Percentiles rank a stretch among this genome's conserved stretches.
phyloP scores from a whole-genome alignment of 352 stramenopile species.

The Globisporangium middletonii region DNA sequence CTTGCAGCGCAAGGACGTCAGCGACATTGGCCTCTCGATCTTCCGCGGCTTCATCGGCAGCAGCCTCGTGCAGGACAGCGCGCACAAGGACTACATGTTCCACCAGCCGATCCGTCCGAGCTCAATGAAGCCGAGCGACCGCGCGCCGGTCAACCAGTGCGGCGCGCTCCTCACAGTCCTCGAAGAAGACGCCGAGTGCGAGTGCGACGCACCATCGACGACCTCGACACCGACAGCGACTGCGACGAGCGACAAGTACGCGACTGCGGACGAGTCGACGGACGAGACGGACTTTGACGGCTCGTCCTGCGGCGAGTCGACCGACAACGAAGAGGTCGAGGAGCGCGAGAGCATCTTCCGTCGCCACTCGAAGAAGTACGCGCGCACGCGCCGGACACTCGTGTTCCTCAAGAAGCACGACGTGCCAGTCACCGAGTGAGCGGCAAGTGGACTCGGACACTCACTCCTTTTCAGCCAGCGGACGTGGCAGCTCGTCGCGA shows the following conservation, averaged over 20 bases:
- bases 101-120: constrained; percentile 46
- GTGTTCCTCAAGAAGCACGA: constrained; percentile 47
- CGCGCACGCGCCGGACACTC: constrained; percentile 43
- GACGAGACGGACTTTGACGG: constrained; percentile 25
- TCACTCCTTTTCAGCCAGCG: too few relatives aligned
- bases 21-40: constrained; percentile 54
- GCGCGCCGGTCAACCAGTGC: constrained; percentile 53
- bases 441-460: too few relatives aligned
- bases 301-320: constrained; percentile 27
- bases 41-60: constrained; percentile 65
- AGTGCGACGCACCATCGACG: constrained; percentile 15
- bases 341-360: constrained; percentile 44
- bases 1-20: constrained; percentile 45
- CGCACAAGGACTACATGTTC: constrained; percentile 52
- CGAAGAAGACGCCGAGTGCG: constrained; percentile 34
- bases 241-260: constrained; percentile 7
- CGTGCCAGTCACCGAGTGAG: neutral
- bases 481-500: too few relatives aligned
- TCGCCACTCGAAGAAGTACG: constrained; percentile 51
- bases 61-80: constrained; percentile 41
- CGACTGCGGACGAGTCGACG: constrained; percentile 20
- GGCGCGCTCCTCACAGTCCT: constrained; percentile 52
- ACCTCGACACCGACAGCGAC: neutral
- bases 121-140: constrained; percentile 32
- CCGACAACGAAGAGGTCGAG: constrained; percentile 28